Percentiles rank a stretch among this genome's conserved stretches.
Conservation (phyloP, 1,284 basidiomycete species). For the Malassezia pachydermatis region DNA sequence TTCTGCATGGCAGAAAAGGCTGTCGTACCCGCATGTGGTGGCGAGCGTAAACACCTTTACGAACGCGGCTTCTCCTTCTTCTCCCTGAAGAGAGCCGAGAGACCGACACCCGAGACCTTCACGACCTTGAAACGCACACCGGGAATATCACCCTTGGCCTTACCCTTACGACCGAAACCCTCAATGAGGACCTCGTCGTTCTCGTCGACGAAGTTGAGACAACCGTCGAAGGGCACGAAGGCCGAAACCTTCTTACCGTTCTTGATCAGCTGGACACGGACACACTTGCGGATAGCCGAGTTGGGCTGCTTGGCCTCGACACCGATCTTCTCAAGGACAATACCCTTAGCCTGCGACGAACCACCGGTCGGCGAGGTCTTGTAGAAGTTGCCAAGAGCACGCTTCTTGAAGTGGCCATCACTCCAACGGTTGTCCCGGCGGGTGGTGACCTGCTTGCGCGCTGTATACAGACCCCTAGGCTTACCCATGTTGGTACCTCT, state of each 20-base stretch:
- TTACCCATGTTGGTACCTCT: conserved; percentile 50
- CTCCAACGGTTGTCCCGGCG: conserved; percentile 98
- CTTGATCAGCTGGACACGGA: conserved; percentile 99
- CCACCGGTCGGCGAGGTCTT: conserved; percentile 99
- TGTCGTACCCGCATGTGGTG: too few species aligned
- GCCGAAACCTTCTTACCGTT: conserved; percentile 86
- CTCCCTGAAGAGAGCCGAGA: conserved; percentile 50
- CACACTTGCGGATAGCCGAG: conserved; percentile 99
- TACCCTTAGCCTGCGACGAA: conserved; percentile 98
- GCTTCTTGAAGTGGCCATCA: conserved; percentile 99
- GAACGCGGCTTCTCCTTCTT: conserved; percentile 46
- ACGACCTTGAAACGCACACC: conserved; percentile 97
- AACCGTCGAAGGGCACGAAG: conserved; percentile 72
- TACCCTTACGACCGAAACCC: conserved; percentile 98
- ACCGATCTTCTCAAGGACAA: conserved; percentile 95
- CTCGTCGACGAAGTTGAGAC: conserved; percentile 76
- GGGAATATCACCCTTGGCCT: conserved; percentile 87
- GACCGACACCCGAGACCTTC: conserved; percentile 97
- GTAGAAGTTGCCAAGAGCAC: conserved; percentile 98
- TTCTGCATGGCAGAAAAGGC: too few species aligned
- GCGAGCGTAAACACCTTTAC: conserved; percentile 26
- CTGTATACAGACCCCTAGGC: conserved; percentile 98
- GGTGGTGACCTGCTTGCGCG: conserved; percentile 90
- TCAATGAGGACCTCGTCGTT: conserved; percentile 99
- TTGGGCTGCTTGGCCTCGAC: conserved; percentile 91